phyloP scores from a whole-genome alignment of 116 monocot species.

The Cymodocea nodosa region DNA sequence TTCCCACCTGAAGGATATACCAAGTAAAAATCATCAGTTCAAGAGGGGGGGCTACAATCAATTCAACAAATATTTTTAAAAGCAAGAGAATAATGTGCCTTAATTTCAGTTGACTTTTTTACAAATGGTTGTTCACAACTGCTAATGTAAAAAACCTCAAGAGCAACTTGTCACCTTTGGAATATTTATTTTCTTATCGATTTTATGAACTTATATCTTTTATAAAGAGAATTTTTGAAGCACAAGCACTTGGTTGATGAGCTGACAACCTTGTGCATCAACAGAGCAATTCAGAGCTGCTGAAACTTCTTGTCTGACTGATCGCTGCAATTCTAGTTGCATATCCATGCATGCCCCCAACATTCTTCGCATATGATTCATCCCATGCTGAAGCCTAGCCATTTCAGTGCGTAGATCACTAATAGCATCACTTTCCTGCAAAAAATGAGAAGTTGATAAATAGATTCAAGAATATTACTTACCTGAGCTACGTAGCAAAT shows the following conservation, averaged over 20 bases:
- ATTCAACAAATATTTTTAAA: no score
- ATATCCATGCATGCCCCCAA: slow-evolving; percentile 96
- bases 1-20: slow-evolving; percentile 19
- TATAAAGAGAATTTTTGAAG: no score
- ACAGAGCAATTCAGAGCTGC: slow-evolving; percentile 68
- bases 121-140: no score
- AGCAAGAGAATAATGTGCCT: no score
- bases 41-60: not conserved
- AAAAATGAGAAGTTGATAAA: not conserved
- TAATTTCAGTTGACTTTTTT: no score
- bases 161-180: no score
- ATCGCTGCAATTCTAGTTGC: slow-evolving; percentile 90
- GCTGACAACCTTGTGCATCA: slow-evolving; percentile 41
- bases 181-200: no score
- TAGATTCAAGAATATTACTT: not conserved
- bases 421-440: slow-evolving; percentile 73
- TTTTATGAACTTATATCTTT: no score
- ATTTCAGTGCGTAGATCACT: slow-evolving; percentile 77
- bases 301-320: slow-evolving; percentile 91
- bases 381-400: slow-evolving; percentile 81
- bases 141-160: no score
- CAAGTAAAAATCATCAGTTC: not conserved
- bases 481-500: not conserved
- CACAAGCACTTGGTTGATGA: not conserved
- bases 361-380: slow-evolving; percentile 91